Evolutionary conservation across 108 stramenopile species (phyloP).

Genomic region (Fistulifera pelliculosa): DNA sequence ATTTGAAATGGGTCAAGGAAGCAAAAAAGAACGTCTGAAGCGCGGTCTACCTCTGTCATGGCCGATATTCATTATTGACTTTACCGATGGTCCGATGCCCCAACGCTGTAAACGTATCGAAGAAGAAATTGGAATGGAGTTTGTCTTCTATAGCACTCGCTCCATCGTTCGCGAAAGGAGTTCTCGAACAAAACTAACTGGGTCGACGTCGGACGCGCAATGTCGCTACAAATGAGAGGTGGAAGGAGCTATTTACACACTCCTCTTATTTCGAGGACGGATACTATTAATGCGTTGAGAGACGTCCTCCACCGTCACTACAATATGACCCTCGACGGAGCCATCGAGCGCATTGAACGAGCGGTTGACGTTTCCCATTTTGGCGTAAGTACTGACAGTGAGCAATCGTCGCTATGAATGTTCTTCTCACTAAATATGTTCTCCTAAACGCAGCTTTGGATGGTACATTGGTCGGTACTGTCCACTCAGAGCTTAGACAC

Average conservation of each 20-base stretch:
- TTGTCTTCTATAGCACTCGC: conserved; percentile 18
- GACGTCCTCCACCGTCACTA: background rate
- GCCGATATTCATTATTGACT: conserved; percentile 27
- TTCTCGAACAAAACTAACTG: conserved; percentile 7
- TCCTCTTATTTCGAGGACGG: conserved; percentile 23
- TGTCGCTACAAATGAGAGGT: background rate
- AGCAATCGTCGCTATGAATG: conserved; percentile 12
- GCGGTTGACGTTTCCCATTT: conserved; percentile 17
- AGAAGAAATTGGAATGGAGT: conserved; percentile 8
- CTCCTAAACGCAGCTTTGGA: background rate
- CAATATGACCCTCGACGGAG: conserved; percentile 3
- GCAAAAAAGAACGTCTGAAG: conserved; percentile 3
- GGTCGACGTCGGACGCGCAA: conserved; percentile 9
- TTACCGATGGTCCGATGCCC: conserved; percentile 14
- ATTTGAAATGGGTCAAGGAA: conserved; percentile 6
- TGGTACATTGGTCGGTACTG: background rate
- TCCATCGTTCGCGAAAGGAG: conserved; percentile 13
- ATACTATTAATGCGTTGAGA: conserved; percentile 15
- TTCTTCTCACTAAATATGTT: conserved; percentile 10
- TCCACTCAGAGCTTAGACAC: background rate
- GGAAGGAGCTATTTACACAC: conserved; percentile 10
- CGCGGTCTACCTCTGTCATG: conserved; percentile 11
- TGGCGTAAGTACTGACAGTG: conserved; percentile 2
- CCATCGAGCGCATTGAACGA: conserved; percentile 11
- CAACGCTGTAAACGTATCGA: conserved; percentile 13